A percentile compares a stretch with the other conserved stretches of the same genome.
Conservation (phyloP, 2,329 filamentous ascomycete species). For the Aspergillus floridensis region DNA sequence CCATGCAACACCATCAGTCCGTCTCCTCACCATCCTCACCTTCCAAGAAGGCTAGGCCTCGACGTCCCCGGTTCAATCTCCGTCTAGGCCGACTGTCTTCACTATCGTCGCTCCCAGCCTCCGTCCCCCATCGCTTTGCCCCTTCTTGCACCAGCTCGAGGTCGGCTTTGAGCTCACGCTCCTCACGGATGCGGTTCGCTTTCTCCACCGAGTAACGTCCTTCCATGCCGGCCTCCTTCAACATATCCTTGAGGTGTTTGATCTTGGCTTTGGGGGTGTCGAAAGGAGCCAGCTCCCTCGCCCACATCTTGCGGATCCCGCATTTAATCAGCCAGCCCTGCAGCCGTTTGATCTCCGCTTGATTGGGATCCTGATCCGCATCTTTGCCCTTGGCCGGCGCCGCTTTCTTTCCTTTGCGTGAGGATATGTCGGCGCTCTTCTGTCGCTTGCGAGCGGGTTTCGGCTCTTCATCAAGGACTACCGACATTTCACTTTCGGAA, state of each 20-base stretch:
- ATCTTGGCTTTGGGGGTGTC: slow-evolving; percentile 77
- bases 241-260: slow-evolving; percentile 72
- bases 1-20: slow-evolving; percentile 28
- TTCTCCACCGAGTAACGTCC: slow-evolving; percentile 83
- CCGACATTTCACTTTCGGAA: slow-evolving; percentile 67
- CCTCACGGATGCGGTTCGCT: slow-evolving; percentile 82
- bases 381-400: slow-evolving; percentile 43
- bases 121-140: slow-evolving; percentile 71
- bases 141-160: slow-evolving; percentile 81
- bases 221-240: slow-evolving; percentile 80
- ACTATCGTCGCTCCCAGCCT: slow-evolving; percentile 42
- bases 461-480: slow-evolving; percentile 71
- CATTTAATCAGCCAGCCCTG: slow-evolving; percentile 87
- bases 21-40: slow-evolving; percentile 67
- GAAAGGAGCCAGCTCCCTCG: slow-evolving; percentile 73
- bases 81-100: slow-evolving; percentile 40
- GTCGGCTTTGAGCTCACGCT: slow-evolving; percentile 78
- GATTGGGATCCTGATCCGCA: slow-evolving; percentile 57
- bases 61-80: slow-evolving; percentile 43
- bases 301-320: slow-evolving; percentile 89
- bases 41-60: slow-evolving; percentile 59
- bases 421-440: slow-evolving; percentile 27
- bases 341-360: slow-evolving; percentile 80
- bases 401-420: slow-evolving; percentile 34
- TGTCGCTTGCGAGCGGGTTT: slow-evolving; percentile 56